Base-by-base conservation (phyloP, 495 filamentous ascomycete genomes). In the Pseudevernia furfuracea region DNA sequence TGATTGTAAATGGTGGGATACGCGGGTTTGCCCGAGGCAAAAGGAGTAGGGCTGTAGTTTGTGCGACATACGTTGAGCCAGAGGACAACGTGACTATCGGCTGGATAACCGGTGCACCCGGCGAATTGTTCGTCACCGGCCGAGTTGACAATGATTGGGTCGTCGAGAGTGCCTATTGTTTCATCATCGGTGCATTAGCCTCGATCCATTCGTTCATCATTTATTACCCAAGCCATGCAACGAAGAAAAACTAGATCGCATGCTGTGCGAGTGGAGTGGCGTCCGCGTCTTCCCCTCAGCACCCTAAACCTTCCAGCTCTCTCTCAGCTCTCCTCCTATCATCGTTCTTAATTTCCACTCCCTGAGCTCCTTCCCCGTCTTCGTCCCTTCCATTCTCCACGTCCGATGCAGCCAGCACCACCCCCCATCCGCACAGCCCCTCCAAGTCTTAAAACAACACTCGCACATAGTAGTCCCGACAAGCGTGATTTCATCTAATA, bases 61-160 rank as follows among this genome's bases (percentile, higher is more conserved):
- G 62, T 36, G 36, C 25, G 39, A 78, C 88, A 66, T 85, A 96
- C 90, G 38, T 86, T 87, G 68, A 96, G 82, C 94, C 94, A 98
- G 78, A 86, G 85, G 66, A 90, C 88, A 71, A 80, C 77, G 82
- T 98, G 94, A 39, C 89, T 92, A 81, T 97, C 95, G 70, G 81
- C 93, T 38, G 94, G 94, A 76, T 69, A 89, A 71, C 94, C 94
- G 69, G 94, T 97, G 87, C 94, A 98, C 74, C 94, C 94, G 73
- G 88, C 85, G 78, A 92, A 96, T 78, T 96, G 92, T 84, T 98
- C 95, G 65, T 96, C 90, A 75, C 94, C 94, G 69, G 87, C 89
- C 69, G 89, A 89, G 76, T 84, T 87, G 74, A 98, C 89, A 34
- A 90, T 73, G 75, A 98, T 92, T 68, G 94, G 94, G 83, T 96